Evolutionary conservation across 441 rosid species (phyloP), one percentile per base, ranked within the genome.

Genomic region (Adansonia gregorii): DNA sequence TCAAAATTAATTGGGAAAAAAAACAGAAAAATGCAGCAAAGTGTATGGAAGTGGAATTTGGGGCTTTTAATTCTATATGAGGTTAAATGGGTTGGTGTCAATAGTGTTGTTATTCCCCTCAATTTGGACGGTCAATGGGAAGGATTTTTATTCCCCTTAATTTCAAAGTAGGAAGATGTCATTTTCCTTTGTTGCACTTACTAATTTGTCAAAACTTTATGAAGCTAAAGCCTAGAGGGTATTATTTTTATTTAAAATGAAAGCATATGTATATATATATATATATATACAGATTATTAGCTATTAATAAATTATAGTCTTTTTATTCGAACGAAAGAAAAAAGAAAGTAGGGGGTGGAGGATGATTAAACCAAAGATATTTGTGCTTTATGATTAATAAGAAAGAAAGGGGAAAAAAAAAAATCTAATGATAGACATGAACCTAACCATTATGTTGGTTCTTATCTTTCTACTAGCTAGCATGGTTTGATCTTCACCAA

Each of bases 181-280:
- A 67, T 67, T 43, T 67, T 24, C 27, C 27, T 24, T 43, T 67
- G 52, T 45, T 43, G 71, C 71, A n/a, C 46, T 66, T 64, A 8
- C 58, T 64, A 64, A 15, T 17, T 14, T 41, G n/a, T 45, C 72
- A 67, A 67, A 67, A 66, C 27, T 43, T 66, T 66, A 41, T n/a
- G 24, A n/a, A 65, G 20, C 3, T 17, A 22, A 1, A n/a, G 17
- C 4, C n/a, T 14, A 11, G 4, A 49, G 5, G 7, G 17, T 52
- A 14, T 54, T 15, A 5, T 54, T 24, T 24, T 24, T 24, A 24
- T 24, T 24, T 24, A 24, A 24, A 24, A 24, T 24, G 27, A 24
- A 24, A 24, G 27, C 27, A 24, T 24, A 24, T 24, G 27, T 24
- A 1, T 24, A 24, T 24, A 24, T 24, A 24, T 24, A 24, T 24